Conservation (phyloP, 2,329 filamentous ascomycete species). For the Beauveria sp. region DNA sequence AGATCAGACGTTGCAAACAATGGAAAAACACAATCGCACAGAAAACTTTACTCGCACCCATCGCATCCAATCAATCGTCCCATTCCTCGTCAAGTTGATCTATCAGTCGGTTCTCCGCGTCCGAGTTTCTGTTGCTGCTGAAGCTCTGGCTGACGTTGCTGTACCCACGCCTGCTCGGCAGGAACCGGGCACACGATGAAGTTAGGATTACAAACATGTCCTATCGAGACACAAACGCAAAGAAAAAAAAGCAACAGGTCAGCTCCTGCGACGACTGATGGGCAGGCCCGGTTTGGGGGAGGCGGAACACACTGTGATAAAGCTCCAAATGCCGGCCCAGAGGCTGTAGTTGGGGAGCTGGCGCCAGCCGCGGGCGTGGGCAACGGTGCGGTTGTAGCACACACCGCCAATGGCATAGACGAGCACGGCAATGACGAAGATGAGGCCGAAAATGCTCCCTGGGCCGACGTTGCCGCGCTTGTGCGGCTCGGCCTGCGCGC, state of each 20-base stretch:
- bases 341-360: slow-evolving; percentile 91
- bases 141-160: slow-evolving; percentile 51
- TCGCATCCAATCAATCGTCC: slow-evolving; percentile 55
- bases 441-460: slow-evolving; percentile 78
- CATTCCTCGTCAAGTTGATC: slow-evolving; percentile 96
- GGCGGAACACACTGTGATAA: slow-evolving; percentile 54
- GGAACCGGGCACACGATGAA: slow-evolving; percentile 59
- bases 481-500: slow-evolving; percentile 58
- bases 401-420: slow-evolving; percentile 90
- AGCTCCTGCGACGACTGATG: slow-evolving; percentile 19
- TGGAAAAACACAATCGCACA: not conserved
- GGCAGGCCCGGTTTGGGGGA: slow-evolving; percentile 25
- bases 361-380: slow-evolving; percentile 89
- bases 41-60: not conserved
- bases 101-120: slow-evolving; percentile 89
- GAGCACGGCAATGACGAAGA: slow-evolving; percentile 65
- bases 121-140: slow-evolving; percentile 44
- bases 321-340: slow-evolving; percentile 81
- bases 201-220: slow-evolving; percentile 61
- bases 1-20: not conserved
- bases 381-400: slow-evolving; percentile 90
- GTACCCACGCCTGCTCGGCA: slow-evolving; percentile 61
- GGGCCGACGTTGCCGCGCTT: slow-evolving; percentile 66
- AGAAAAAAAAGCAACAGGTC: slow-evolving; percentile 21
- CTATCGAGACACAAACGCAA: slow-evolving; percentile 28